A percentile compares a stretch with the other conserved stretches of the same genome.
phyloP scores from a whole-genome alignment of 768 basidiomycete species.

The Phylloporus sp. region DNA sequence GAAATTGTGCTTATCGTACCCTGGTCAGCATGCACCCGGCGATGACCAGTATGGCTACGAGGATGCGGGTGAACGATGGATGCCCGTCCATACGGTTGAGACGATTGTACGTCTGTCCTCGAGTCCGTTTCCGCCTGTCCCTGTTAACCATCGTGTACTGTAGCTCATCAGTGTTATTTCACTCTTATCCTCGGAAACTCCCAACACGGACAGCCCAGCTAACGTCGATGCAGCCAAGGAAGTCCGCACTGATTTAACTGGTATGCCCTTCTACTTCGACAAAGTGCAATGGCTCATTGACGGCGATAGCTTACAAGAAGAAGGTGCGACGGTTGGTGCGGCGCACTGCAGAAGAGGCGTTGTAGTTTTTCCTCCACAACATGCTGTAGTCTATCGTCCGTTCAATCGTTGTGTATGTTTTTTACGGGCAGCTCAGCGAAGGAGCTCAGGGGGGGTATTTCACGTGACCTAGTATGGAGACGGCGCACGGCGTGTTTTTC shows the following conservation, averaged over 20 bases:
- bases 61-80: conserved; percentile 94
- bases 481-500: not conserved
- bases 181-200: conserved; percentile 84
- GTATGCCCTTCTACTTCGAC: conserved; percentile 38
- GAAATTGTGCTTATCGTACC: conserved; percentile 3
- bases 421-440: too few species aligned
- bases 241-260: conserved; percentile 56
- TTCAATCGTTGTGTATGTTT: conserved; percentile 6
- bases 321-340: conserved; percentile 89
- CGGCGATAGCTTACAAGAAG: conserved; percentile 77
- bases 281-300: conserved; percentile 10
- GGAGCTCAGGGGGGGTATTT: not conserved
- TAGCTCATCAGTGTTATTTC: conserved; percentile 97
- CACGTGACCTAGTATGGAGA: conserved; percentile 20
- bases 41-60: conserved; percentile 98
- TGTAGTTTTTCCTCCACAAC: conserved; percentile 41
- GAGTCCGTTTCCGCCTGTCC: not conserved
- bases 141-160: conserved; percentile 1
- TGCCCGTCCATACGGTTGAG: conserved; percentile 96
- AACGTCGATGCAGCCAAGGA: conserved; percentile 96
- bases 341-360: conserved; percentile 84
- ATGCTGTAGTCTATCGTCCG: conserved; percentile 16
- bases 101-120: conserved; percentile 64
- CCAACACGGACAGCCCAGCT: conserved; percentile 90
- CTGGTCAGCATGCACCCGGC: conserved; percentile 79